Percentiles rank a stretch among this genome's conserved stretches.
Evolutionary conservation across 495 filamentous ascomycete genomes (phyloP).

Genomic region (Niebla homalea): DNA sequence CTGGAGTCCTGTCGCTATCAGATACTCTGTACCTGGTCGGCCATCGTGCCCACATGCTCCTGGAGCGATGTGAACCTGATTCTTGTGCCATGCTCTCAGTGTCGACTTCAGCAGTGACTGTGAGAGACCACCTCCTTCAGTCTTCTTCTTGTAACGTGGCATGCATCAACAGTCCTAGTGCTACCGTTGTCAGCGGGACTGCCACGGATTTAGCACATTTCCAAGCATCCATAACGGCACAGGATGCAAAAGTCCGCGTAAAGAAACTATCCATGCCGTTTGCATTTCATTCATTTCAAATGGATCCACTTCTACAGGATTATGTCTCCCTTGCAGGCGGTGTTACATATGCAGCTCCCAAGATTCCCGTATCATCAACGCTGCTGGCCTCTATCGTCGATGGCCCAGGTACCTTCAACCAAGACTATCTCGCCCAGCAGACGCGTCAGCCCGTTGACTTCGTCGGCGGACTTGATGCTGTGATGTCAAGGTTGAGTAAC

Average conservation of each 20-base stretch:
- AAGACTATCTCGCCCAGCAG: slow-evolving; percentile 7
- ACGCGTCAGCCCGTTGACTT: slow-evolving; percentile 12
- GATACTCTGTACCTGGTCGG: slow-evolving; percentile 29
- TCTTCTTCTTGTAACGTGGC: slow-evolving; percentile 17
- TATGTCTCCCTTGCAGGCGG: slow-evolving; percentile 39
- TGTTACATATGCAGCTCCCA: slow-evolving; percentile 35
- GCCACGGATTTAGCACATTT: slow-evolving; percentile 11
- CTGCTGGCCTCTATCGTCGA: slow-evolving; percentile 46
- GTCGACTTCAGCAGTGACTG: not conserved
- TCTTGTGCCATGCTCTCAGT: slow-evolving; percentile 23
- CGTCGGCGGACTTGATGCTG: slow-evolving; percentile 7
- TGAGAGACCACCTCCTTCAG: slow-evolving; percentile 5
- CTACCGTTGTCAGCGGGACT: slow-evolving; percentile 22
- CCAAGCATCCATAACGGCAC: not conserved
- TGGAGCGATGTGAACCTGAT: slow-evolving; percentile 14
- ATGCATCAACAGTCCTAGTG: slow-evolving; percentile 23
- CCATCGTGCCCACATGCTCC: slow-evolving; percentile 22
- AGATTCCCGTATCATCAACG: slow-evolving; percentile 57
- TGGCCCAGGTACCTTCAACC: slow-evolving; percentile 22
- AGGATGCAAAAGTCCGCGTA: not conserved
- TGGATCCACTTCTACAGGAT: slow-evolving; percentile 46
- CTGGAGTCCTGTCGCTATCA: slow-evolving; percentile 25
- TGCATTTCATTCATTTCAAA: slow-evolving; percentile 55
- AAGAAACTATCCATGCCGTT: slow-evolving; percentile 35
- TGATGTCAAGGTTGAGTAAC: not conserved